Evolutionary conservation across 352 stramenopile species (phyloP), one percentile per base, ranked within the genome.

Genomic region (Pythium guiyangense): DNA sequence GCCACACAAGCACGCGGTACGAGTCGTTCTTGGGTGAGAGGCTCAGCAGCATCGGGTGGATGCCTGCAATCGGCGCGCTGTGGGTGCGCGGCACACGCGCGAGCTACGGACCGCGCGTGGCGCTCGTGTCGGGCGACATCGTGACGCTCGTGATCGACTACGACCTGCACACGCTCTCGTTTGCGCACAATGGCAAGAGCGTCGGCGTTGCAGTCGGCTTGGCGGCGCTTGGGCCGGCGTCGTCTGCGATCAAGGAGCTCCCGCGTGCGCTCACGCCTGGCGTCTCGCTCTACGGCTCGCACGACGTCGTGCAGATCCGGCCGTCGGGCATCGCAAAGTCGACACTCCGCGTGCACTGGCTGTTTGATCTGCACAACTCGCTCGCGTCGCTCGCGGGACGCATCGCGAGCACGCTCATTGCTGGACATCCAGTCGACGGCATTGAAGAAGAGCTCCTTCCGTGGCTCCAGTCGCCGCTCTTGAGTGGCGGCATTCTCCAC

Each of bases 401-500:
- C 43, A 66, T 95, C 18, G 66, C 83, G 9, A 75, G 80, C 44
- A 91, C 80, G 6, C 48, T 95, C 22, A 91, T 95, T 47, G 76
- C 84, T 27, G 86, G 84, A 2, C 70, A 88, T 26, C 86, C 86
- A 1, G 66, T 93, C 2, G 80, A 95, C 66, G 64, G 63, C 4
- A 70, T 86, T 3, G 86, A 95, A 70, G 86, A 95, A 60, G 86
- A 95, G 46, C 46, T 95, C 8, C 51, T 91, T 3, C 84, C 86
- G 10, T 95, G 86, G 86, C 58, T 95, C 22, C 84, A 95, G 55
- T 94, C 84, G 11, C 79, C 78, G 20, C 62, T 95, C 17, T 59
- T 95, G 9, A 93, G 82, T 64, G 86, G 86, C 14, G 86, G 86
- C 0, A 69, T 90, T 5, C 69, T 67, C 18, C 37, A 31, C 5